These are phyloP conservation scores for Dichotomocladium elegans DNA, from an alignment of 371 early-diverging fungal species.

Conservation along the genomic window DNA sequence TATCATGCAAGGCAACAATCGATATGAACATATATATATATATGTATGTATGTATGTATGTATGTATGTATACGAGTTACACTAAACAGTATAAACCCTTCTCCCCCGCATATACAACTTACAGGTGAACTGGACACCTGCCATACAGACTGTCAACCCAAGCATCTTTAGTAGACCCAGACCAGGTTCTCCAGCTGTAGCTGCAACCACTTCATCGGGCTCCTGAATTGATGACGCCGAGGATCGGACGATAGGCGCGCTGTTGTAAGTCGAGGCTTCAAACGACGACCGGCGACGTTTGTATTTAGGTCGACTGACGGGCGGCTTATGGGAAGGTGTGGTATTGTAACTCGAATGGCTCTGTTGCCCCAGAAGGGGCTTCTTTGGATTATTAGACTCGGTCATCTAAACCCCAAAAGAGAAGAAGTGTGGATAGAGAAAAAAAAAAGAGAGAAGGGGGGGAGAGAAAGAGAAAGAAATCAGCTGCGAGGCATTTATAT, in stretches of 20 bases:
- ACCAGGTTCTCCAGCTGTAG: slow-evolving; percentile 14
- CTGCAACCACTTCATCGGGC: background rate
- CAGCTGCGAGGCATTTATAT: no score
- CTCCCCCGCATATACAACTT: no score
- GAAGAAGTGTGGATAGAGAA: background rate
- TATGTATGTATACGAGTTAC: no score
- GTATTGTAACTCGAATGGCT: no score
- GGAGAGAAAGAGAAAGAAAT: no score
- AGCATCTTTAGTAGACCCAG: slow-evolving; percentile 6
- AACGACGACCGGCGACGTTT: slow-evolving; percentile 40
- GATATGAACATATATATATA: slow-evolving; percentile 7
- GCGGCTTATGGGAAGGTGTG: slow-evolving; percentile 32
- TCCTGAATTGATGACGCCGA: background rate
- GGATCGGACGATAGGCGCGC: slow-evolving; percentile 18
- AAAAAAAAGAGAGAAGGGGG: no score
- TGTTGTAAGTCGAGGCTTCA: slow-evolving; percentile 40
- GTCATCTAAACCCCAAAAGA: slow-evolving; percentile 3
- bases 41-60: no score
- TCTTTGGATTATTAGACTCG: slow-evolving; percentile 11
- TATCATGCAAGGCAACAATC: slow-evolving; percentile 9
- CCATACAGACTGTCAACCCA: slow-evolving; percentile 38
- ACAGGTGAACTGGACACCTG: slow-evolving; percentile 66
- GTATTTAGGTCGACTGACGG: slow-evolving; percentile 27
- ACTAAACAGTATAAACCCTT: no score
- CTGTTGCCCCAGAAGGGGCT: slow-evolving; percentile 11